These are phyloP conservation scores for Dioscorea alata DNA, from an alignment of 106 monocot genomes.

Conservation along the genomic window DNA sequence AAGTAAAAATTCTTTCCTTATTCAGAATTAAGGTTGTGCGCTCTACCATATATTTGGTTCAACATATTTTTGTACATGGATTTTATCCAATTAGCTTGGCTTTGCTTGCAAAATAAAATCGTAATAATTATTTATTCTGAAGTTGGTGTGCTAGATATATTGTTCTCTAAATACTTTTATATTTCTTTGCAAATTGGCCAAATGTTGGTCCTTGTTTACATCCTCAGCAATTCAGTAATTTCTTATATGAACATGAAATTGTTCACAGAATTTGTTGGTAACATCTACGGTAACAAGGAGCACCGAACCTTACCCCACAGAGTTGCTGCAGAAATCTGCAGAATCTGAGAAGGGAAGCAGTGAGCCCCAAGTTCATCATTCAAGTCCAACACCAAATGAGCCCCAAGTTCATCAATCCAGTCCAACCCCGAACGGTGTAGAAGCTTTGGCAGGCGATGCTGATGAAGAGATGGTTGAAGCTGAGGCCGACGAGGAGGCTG, in stretches of 20 bases:
- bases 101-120: too few species aligned
- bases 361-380: background rate
- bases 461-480: conserved; percentile 94
- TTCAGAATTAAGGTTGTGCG: too few species aligned
- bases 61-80: too few species aligned
- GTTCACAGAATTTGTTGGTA: conserved; percentile 78
- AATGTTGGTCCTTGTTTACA: too few species aligned
- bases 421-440: conserved; percentile 36
- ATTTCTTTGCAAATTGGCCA: too few species aligned
- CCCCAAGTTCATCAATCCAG: background rate
- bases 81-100: too few species aligned
- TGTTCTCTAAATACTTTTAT: too few species aligned
- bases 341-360: conserved; percentile 12
- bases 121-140: too few species aligned
- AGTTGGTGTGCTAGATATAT: too few species aligned
- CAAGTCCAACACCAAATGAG: conserved; percentile 25
- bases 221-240: too few species aligned
- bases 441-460: conserved; percentile 19
- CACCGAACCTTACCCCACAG: conserved; percentile 57
- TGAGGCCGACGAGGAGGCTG: conserved; percentile 23
- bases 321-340: background rate
- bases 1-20: too few species aligned
- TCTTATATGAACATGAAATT: background rate
- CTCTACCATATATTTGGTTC: too few species aligned
- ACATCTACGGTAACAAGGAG: conserved; percentile 65